A percentile compares a stretch with the other conserved stretches of the same genome.
Evolutionary conservation across 768 basidiomycete genomes (phyloP).

Genomic region (Sutorius australiensis): DNA sequence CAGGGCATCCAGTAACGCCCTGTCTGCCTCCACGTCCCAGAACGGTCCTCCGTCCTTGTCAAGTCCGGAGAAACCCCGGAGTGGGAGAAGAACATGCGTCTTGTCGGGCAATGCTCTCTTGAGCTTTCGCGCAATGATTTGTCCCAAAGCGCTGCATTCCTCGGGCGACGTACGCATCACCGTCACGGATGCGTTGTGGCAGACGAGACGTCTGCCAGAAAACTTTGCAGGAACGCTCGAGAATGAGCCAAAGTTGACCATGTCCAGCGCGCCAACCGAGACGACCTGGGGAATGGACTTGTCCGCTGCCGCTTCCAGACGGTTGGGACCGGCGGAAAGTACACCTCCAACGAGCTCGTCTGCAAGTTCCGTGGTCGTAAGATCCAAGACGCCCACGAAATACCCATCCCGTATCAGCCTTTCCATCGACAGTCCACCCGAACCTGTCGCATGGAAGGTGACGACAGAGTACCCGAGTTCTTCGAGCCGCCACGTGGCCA

Average conservation of each 20-base stretch:
- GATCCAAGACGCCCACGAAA: slow-evolving; percentile 27
- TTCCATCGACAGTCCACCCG: slow-evolving; percentile 32
- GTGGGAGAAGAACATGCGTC: slow-evolving; percentile 25
- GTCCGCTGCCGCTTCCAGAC: slow-evolving; percentile 25
- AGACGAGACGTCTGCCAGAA: slow-evolving; percentile 12
- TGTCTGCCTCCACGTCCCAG: slow-evolving; percentile 23
- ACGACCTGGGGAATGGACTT: slow-evolving; percentile 26
- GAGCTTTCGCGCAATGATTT: slow-evolving; percentile 21
- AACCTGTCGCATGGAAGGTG: slow-evolving; percentile 27
- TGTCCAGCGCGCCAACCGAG: slow-evolving; percentile 31
- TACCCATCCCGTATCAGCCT: slow-evolving; percentile 22
- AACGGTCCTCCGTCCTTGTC: slow-evolving; percentile 23
- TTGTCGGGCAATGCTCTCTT: slow-evolving; percentile 8
- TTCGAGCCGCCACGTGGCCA: slow-evolving; percentile 21
- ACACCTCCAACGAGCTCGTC: slow-evolving; percentile 32
- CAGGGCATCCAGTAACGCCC: slow-evolving; percentile 18
- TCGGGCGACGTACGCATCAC: slow-evolving; percentile 29
- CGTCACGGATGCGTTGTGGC: slow-evolving; percentile 29
- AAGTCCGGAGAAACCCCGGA: slow-evolving; percentile 26
- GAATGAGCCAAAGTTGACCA: slow-evolving; percentile 33
- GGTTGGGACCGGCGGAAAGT: slow-evolving; percentile 24
- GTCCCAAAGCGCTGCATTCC: slow-evolving; percentile 24
- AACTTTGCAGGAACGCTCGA: slow-evolving; percentile 24
- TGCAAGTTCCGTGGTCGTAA: slow-evolving; percentile 34
- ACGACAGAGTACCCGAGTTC: slow-evolving; percentile 23